Evolutionary conservation across 208 protist species (phyloP), one percentile per base, ranked within the genome.

Genomic region (Acanthamoeba royreba): DNA sequence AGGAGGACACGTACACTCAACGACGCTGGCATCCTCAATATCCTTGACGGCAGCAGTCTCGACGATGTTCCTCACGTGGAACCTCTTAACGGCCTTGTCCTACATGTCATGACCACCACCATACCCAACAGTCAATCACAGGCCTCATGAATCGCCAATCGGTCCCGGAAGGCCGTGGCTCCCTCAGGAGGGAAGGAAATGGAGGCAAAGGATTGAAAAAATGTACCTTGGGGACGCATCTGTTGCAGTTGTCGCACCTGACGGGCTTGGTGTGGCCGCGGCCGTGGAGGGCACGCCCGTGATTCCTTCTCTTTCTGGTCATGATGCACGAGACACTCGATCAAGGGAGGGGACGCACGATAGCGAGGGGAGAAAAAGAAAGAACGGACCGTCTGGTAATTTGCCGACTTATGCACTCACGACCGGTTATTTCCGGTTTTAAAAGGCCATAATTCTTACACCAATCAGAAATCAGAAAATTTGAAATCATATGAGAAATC

Each of bases 31-130:
- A 95, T 99, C 99, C 31, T 97, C 96, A 87, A 99, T 99, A 98
- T 99, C 99, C 61, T 38, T 89, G 42, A 92, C 42, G 38, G 63
- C 58, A 66, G 31, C 94, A 40, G 97, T 97, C 95, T 99, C 99
- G 85, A 99, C 98, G 96, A 99, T 99, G 97, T 99, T 99, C 96
- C 99, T 98, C 92, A 99, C 98, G 53, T 99, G 96, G 96, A 99
- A 99, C 96, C 99, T 98, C 96, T 99, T 98, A 93, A 99, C 98
- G 31, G 99, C 98, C 98, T 99, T 99, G 94, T 99, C 99, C 98
- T 99, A 98, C 72, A 97, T 96, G 53, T 9, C 61, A 74, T 63
- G 42, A 46, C 38, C 11, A 61, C 33, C 35, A 91, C 43, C 13
- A 61, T 31, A n/a, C n/a, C n/a, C n/a, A n/a, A n/a, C n/a, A n/a